A percentile compares a stretch with the other conserved stretches of the same genome.
Evolutionary conservation across 306 rosid species (phyloP).

Genomic region (Hippophae gyantsensis): DNA sequence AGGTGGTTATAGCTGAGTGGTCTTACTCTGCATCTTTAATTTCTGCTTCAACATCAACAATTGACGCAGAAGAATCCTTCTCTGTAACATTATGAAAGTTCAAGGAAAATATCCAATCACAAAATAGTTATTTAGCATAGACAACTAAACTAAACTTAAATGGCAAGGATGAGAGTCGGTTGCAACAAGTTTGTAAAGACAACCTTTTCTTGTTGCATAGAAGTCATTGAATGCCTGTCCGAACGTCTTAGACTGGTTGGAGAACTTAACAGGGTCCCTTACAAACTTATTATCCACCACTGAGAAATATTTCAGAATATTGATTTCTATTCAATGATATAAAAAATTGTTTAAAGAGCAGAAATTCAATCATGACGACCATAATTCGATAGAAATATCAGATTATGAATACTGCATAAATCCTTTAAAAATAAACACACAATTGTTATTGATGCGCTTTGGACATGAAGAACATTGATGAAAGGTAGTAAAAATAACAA

Average conservation of each 20-base stretch:
- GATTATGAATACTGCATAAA: too few relatives aligned
- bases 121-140: not conserved
- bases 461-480: conserved; percentile 2
- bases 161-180: not conserved
- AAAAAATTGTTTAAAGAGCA: too few relatives aligned
- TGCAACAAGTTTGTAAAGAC: conserved; percentile 9
- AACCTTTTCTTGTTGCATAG: conserved; percentile 56
- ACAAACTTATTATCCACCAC: conserved; percentile 81
- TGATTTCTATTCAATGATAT: not conserved
- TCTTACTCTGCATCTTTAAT: conserved; percentile 76
- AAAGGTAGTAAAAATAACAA: too few relatives aligned
- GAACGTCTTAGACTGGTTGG: conserved; percentile 70
- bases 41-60: conserved; percentile 90
- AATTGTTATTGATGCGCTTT: not conserved
- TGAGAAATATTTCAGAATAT: conserved; percentile 25
- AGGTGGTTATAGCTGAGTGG: conserved; percentile 14
- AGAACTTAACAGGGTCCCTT: conserved; percentile 64
- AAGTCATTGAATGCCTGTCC: conserved; percentile 73
- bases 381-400: too few relatives aligned
- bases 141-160: not conserved
- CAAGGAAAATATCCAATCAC: not conserved
- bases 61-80: conserved; percentile 46
- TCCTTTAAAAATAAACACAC: too few relatives aligned
- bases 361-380: too few relatives aligned
- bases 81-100: conserved; percentile 33